Evolutionary conservation across 768 basidiomycete genomes (phyloP).

Genomic region (Tulasnella sp.): DNA sequence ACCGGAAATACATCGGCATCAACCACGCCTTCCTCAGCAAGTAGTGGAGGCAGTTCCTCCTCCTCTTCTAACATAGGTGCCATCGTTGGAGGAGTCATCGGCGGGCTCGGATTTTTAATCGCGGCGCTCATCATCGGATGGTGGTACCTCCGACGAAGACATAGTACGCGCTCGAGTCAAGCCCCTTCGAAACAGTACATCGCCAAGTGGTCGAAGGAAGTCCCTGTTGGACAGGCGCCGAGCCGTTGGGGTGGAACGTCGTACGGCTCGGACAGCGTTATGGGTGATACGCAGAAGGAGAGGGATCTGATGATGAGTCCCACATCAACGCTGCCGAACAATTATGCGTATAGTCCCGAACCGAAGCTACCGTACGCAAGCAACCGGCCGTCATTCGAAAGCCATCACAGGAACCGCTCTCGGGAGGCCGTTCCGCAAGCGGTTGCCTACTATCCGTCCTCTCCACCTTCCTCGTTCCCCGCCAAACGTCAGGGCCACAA

Average conservation of each 20-base stretch:
- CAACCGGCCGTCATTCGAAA: neutral
- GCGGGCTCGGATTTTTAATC: neutral
- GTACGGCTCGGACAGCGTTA: neutral
- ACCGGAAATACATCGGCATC: neutral
- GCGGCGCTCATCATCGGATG: neutral
- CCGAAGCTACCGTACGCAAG: neutral
- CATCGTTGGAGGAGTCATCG: neutral
- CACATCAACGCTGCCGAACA: neutral
- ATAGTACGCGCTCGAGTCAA: neutral
- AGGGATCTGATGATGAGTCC: neutral
- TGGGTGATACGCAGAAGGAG: neutral
- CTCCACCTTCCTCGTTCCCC: neutral
- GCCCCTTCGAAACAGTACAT: conserved; percentile 10
- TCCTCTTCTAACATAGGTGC: conserved; percentile 9
- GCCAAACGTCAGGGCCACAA: neutral
- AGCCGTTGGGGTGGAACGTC: neutral
- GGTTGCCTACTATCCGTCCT: neutral
- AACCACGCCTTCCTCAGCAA: neutral
- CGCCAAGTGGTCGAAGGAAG: conserved; percentile 10
- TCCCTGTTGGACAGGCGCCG: neutral
- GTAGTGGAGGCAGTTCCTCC: neutral
- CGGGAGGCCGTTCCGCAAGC: neutral
- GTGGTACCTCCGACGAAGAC: neutral
- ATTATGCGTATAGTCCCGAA: neutral
- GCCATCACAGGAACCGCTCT: neutral